Base-by-base conservation (phyloP, 352 stramenopile genomes). In the Pythium myriotylum region DNA sequence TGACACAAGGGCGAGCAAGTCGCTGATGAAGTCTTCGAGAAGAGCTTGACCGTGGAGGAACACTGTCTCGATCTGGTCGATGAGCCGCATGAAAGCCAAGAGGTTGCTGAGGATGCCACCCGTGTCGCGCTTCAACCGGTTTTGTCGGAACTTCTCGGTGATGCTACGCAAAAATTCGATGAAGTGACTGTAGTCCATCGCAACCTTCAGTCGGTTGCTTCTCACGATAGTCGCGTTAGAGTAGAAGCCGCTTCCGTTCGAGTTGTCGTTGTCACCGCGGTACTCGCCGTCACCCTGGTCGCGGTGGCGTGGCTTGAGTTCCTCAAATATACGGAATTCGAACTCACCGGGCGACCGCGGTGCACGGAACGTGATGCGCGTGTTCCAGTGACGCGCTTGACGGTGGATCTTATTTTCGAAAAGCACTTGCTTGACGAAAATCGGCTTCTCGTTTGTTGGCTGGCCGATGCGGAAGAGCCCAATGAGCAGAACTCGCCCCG, bases 291-390 rank as follows among this genome's bases (percentile, higher is more conserved):
- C 54, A 20, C 51, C 33, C 16, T 56, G 43, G 19, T 74, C 65
- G n/a, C 76, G 59, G n/a, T 69, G 53, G 9, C 62, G 50, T 8
- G 42, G 60, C 19, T 74, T 84, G 10, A 83, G 73, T 43, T 91
- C 81, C 67, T 94, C 82, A 49, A 92, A 92, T 19, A 91, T 84
- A 17, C 85, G 82, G 54, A 94, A 94, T 58, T 92, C 85, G 62
- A 92, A 94, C 54, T 92, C 83, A 13, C 85, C 85, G 3, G 84
- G 79, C 4, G 83, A 92, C n/a, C 82, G 79, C 1, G 85, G 85
- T 8, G 85, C 81, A 0, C 83, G 83, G 55, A 92, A 91, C 46
- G 84, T 91, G 64, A 94, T 89, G n/a, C 83, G 76, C 32, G 83
- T 91, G 57, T 88, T 86, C 51, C 89, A 68, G 48, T 67, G 81